Evolutionary conservation across 2,329 filamentous ascomycete genomes (phyloP).

Genomic region (Magnaporthiopsis poae): DNA sequence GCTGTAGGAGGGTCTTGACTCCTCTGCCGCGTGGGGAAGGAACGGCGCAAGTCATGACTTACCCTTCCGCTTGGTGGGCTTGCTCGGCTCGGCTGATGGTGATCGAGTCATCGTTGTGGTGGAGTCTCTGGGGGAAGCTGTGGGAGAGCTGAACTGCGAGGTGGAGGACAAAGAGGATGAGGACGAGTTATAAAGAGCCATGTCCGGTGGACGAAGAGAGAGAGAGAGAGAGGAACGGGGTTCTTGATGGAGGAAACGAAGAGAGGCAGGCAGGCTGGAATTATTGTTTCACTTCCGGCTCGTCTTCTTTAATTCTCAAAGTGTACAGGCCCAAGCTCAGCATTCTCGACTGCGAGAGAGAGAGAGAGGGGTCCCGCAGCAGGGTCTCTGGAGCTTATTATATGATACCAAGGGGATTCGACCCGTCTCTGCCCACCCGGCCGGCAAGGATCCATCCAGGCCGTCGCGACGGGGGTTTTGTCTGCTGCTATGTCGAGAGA

Average conservation of each 20-base stretch:
- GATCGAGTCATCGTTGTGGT: slow-evolving; percentile 28
- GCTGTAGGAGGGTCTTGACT: background rate
- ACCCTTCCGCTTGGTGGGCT: slow-evolving; percentile 38
- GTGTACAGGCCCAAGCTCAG: slow-evolving; percentile 4
- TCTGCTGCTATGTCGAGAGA: background rate
- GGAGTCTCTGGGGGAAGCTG: slow-evolving; percentile 14
- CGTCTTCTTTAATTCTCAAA: slow-evolving; percentile 4
- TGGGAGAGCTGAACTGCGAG: slow-evolving; percentile 10
- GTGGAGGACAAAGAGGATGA: slow-evolving; percentile 13
- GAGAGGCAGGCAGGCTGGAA: background rate
- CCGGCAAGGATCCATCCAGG: slow-evolving; percentile 6
- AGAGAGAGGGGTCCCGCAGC: slow-evolving; percentile 5
- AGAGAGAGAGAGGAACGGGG: too few species aligned
- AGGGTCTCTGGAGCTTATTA: slow-evolving; percentile 6
- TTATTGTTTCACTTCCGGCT: slow-evolving; percentile 2
- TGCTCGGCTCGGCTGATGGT: slow-evolving; percentile 33
- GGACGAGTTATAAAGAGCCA: background rate
- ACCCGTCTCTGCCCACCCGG: background rate
- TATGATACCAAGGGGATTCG: slow-evolving; percentile 5
- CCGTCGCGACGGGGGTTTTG: slow-evolving; percentile 1
- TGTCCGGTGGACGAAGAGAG: slow-evolving; percentile 1
- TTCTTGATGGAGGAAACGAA: background rate
- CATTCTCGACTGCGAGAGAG: background rate
- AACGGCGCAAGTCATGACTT: slow-evolving; percentile 15
- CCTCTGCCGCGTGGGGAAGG: slow-evolving; percentile 1